Evolutionary conservation across 192 early-diverging fungal species (phyloP).

Genomic region (Backusella macrospora): DNA sequence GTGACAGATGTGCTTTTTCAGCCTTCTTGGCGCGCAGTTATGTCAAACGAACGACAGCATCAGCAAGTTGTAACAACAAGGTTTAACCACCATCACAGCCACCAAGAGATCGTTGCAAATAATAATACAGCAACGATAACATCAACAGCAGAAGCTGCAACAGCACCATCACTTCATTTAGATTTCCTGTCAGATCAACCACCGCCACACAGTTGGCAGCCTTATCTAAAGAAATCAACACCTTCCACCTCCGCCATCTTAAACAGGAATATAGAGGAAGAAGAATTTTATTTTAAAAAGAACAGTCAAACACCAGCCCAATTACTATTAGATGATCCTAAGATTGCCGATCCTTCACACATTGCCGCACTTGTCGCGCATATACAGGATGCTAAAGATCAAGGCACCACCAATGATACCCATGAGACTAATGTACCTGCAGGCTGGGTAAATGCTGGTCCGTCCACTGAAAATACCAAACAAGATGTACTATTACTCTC

Average conservation of each 20-base stretch:
- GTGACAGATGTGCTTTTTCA: background rate
- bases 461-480: background rate
- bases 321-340: background rate
- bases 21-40: background rate
- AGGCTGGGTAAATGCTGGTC: background rate
- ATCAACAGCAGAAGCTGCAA: no score
- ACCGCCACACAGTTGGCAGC: background rate
- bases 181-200: conserved; percentile 1
- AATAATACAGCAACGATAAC: background rate
- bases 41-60: background rate
- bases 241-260: conserved; percentile 5
- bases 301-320: background rate
- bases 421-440: background rate
- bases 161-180: background rate
- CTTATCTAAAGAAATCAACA: conserved; percentile 13
- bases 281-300: conserved; percentile 2
- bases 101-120: background rate
- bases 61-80: background rate
- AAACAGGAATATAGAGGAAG: background rate
- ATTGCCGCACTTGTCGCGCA: conserved; percentile 17
- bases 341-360: conserved; percentile 16
- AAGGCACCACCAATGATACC: background rate
- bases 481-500: background rate
- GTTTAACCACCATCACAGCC: background rate
- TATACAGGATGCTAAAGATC: conserved; percentile 14